These are phyloP conservation scores for Knufia petricola DNA, from an alignment of 2,329 filamentous ascomycete species.

Conservation along the genomic window DNA sequence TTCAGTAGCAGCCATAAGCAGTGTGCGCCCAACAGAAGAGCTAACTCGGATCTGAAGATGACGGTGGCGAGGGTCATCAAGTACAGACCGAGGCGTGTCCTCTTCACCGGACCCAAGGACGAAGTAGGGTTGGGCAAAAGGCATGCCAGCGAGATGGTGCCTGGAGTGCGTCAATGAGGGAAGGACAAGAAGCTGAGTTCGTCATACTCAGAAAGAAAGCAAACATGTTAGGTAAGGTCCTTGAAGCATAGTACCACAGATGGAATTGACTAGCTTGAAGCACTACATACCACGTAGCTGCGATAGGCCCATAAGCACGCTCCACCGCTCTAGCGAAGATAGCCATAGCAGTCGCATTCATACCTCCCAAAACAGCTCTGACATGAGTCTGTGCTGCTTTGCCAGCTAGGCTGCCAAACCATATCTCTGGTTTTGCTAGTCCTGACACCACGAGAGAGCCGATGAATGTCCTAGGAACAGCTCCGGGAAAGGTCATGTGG, in stretches of 20 bases:
- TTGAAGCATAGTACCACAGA: slow-evolving; percentile 80
- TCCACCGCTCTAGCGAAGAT: slow-evolving; percentile 56
- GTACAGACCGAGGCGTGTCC: slow-evolving; percentile 57
- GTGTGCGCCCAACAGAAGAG: slow-evolving; percentile 63
- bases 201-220: slow-evolving; percentile 73
- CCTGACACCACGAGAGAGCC: slow-evolving; percentile 69
- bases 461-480: slow-evolving; percentile 82
- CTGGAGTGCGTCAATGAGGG: slow-evolving; percentile 16
- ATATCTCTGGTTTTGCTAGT: slow-evolving; percentile 57
- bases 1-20: slow-evolving; percentile 51
- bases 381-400: slow-evolving; percentile 51
- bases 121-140: slow-evolving; percentile 37
- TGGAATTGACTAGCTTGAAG: slow-evolving; percentile 84
- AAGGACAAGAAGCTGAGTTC: not conserved
- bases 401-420: slow-evolving; percentile 42
- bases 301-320: slow-evolving; percentile 56
- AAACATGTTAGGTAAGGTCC: slow-evolving; percentile 93
- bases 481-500: slow-evolving; percentile 81
- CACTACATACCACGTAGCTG: slow-evolving; percentile 68
- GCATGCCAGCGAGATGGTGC: slow-evolving; percentile 36
- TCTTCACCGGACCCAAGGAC: slow-evolving; percentile 28
- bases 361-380: slow-evolving; percentile 64
- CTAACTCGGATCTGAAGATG: slow-evolving; percentile 83
- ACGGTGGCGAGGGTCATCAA: slow-evolving; percentile 71
- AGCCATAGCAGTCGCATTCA: slow-evolving; percentile 62